Evolutionary conservation across 2,329 filamentous ascomycete genomes (phyloP).

Genomic region (Colletotrichum trifolii): DNA sequence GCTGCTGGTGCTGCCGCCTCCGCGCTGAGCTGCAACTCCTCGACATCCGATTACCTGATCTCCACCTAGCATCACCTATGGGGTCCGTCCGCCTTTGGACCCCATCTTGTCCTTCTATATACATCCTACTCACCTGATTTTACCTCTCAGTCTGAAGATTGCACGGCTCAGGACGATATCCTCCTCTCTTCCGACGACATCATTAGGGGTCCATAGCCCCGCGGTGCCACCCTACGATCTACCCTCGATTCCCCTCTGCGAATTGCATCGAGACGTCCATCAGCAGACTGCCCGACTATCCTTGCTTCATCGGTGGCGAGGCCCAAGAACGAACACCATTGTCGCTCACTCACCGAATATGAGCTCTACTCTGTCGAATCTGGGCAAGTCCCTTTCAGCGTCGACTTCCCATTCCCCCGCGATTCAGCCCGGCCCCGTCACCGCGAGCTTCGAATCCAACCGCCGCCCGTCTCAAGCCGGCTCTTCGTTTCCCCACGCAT

Average conservation of each 20-base stretch:
- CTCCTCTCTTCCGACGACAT: neutral
- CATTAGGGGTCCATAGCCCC: neutral
- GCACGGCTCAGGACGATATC: conserved; percentile 1
- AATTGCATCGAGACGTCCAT: conserved; percentile 28
- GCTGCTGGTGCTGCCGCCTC: conserved; percentile 41
- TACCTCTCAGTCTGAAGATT: neutral
- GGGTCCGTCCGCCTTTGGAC: conserved; percentile 50
- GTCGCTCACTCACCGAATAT: conserved; percentile 35
- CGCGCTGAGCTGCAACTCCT: conserved; percentile 37
- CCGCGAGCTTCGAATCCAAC: conserved; percentile 61
- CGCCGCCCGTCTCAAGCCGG: conserved; percentile 58
- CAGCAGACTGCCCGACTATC: conserved; percentile 1
- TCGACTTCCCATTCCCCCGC: conserved; percentile 54
- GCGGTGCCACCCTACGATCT: neutral
- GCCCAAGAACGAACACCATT: conserved; percentile 3
- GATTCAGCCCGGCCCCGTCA: conserved; percentile 53
- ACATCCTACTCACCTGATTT: conserved; percentile 16
- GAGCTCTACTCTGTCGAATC: conserved; percentile 48
- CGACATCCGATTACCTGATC: conserved; percentile 49
- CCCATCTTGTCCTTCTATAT: conserved; percentile 40
- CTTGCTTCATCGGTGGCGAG: conserved; percentile 14
- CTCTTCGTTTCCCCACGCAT: conserved; percentile 47
- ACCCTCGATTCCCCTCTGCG: neutral
- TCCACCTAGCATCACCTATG: conserved; percentile 44
- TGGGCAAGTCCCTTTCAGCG: conserved; percentile 64